A percentile compares a stretch with the other conserved stretches of the same genome.
phyloP scores from a whole-genome alignment of 257 asterid genomes.

The Solanum acaule region DNA sequence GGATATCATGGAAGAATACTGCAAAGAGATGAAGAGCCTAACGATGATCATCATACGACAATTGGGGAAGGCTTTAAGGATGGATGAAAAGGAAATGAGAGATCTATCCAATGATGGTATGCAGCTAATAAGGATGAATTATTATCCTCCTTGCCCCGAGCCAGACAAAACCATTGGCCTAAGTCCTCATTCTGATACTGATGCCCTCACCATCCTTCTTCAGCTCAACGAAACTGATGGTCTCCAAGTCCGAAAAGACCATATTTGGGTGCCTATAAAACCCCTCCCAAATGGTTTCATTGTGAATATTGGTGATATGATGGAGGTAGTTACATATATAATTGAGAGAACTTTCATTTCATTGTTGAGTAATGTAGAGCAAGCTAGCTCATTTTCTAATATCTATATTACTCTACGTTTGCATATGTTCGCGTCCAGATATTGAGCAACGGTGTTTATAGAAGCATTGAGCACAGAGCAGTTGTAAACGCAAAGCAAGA shows the following conservation, averaged over 20 bases:
- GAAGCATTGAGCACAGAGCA: constrained; percentile 51
- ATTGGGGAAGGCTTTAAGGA: constrained; percentile 30
- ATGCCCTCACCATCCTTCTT: constrained; percentile 38
- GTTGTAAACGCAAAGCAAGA: constrained; percentile 27
- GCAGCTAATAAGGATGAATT: constrained; percentile 40
- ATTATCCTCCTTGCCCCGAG: constrained; percentile 53
- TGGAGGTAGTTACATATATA: no score
- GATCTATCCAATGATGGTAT: constrained; percentile 27
- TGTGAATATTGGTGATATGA: constrained; percentile 39
- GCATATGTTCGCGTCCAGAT: no score
- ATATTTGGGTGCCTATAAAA: constrained; percentile 28
- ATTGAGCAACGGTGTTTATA: constrained; percentile 40
- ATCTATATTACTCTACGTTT: no score
- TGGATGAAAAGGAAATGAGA: constrained; percentile 24
- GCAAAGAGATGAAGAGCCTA: constrained; percentile 16
- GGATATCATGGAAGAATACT: constrained; percentile 27
- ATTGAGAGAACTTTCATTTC: no score
- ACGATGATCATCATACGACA: constrained; percentile 16
- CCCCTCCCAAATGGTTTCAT: constrained; percentile 39
- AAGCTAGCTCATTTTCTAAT: no score
- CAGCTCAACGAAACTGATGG: constrained; percentile 46
- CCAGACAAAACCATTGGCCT: constrained; percentile 38
- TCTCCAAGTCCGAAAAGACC: constrained; percentile 34
- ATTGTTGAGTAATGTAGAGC: no score
- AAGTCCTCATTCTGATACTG: constrained; percentile 47